Percentiles rank a stretch among this genome's conserved stretches.
Conservation (phyloP, 768 basidiomycete species). For the Thelephora ganbajun region DNA sequence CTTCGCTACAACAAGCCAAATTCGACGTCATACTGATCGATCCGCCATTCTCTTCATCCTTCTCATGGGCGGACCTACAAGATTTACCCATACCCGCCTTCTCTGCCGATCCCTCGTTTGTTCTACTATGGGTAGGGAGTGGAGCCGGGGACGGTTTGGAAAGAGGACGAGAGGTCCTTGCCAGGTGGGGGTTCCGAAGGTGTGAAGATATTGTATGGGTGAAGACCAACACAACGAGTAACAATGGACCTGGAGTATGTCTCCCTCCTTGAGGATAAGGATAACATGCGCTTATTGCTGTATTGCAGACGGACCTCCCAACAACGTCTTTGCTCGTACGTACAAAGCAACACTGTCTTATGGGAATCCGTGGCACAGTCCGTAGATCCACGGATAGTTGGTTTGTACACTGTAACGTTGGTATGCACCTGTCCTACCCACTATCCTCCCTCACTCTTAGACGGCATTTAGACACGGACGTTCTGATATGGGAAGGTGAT, state of each 20-base stretch:
- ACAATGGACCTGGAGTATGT: constrained; percentile 65
- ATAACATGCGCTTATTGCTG: neutral
- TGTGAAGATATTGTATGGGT: constrained; percentile 99
- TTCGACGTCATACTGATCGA: constrained; percentile 90
- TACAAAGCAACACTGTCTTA: constrained; percentile 92
- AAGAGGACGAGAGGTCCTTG: constrained; percentile 78
- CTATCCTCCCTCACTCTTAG: constrained; percentile 5
- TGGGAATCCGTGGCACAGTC: constrained; percentile 95
- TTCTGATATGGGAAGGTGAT: constrained; percentile 94
- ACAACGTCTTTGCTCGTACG: constrained; percentile 78
- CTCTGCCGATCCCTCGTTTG: constrained; percentile 83
- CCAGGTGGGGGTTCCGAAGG: constrained; percentile 86
- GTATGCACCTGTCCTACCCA: constrained; percentile 27
- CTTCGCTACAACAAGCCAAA: constrained; percentile 45
- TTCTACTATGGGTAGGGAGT: constrained; percentile 93
- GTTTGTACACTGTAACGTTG: constrained; percentile 98
- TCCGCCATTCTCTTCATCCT: constrained; percentile 78
- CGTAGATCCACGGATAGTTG: constrained; percentile 86
- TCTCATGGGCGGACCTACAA: constrained; percentile 75
- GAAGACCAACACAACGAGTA: constrained; percentile 68
- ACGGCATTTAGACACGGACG: constrained; percentile 65
- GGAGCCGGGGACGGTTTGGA: constrained; percentile 87
- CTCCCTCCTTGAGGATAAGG: neutral
- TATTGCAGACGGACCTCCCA: constrained; percentile 61
- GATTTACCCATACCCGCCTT: constrained; percentile 70